Conservation (phyloP, 2,329 filamentous ascomycete species). For the Fusarium abutilonis region DNA sequence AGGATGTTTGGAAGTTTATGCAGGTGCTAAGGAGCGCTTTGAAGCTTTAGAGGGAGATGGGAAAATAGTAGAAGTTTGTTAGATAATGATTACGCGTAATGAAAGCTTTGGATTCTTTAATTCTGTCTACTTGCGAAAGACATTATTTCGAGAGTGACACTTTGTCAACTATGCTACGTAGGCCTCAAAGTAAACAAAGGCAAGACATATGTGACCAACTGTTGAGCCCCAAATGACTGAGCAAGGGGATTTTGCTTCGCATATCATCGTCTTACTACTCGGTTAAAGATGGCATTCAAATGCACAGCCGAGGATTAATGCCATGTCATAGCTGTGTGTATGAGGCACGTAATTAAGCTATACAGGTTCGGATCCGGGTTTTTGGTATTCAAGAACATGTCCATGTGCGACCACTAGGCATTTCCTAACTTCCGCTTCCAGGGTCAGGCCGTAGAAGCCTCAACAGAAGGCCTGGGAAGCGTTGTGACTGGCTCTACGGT, state of each 20-base stretch:
- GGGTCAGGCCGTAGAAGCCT: background rate
- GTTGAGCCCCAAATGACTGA: constrained; percentile 1
- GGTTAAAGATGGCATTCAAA: constrained; percentile 6
- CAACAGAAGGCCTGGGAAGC: background rate
- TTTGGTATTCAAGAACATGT: constrained; percentile 3
- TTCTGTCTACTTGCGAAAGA: background rate
- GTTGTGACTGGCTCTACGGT: background rate
- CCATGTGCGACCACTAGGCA: background rate
- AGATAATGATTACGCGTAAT: constrained; percentile 19
- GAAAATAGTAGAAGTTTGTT: constrained; percentile 1
- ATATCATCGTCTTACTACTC: constrained; percentile 5
- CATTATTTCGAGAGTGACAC: too few species aligned
- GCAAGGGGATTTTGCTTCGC: background rate
- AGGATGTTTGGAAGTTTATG: constrained; percentile 70
- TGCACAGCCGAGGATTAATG: background rate
- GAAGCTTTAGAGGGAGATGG: constrained; percentile 28
- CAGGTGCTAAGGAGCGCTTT: constrained; percentile 52
- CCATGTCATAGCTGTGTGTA: background rate
- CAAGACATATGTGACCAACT: background rate
- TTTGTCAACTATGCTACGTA: too few species aligned
- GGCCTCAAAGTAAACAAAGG: too few species aligned
- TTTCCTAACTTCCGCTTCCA: constrained; percentile 22
- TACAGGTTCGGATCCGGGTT: background rate
- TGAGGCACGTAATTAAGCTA: constrained; percentile 3
- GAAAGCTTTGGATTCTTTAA: constrained; percentile 8